Evolutionary conservation across 2,329 filamentous ascomycete species (phyloP), one percentile per base, ranked within the genome.

Genomic region (Curvularia spicifera): DNA sequence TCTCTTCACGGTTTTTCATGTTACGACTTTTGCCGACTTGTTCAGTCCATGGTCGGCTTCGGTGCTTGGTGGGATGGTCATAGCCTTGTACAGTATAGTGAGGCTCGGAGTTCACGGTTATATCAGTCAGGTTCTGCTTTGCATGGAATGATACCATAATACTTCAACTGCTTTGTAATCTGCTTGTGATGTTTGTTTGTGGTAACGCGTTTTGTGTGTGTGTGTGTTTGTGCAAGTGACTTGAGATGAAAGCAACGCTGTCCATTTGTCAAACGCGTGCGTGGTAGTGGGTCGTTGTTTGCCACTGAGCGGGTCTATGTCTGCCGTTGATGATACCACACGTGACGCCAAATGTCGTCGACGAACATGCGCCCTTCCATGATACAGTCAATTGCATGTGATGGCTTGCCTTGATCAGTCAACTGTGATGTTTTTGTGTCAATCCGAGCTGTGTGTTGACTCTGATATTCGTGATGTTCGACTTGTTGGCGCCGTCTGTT

Each of bases 41-140:
- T 63, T 64, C 60, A 67, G 61, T 76, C 68, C 85, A 87, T 69
- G 89, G 84, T 42, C 81, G 91, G 56, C 82, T 87, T 60, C 91
- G 91, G 72, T 71, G 70, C 70, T 71, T 64, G 64, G 67, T 67
- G 67, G 71, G 68, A 71, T 71, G 68, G 69, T 72, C 65, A 73
- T 61, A 59, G 69, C 68, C 71, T 70, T 72, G 69, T 71, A 72
- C 65, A 65, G 66, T 67, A 73, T 29, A 57, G 22, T 42, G 31
- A 53, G 71, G 71, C 71, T 71, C 65, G 71, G 71, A 73, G 71
- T 73, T 73, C 39, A 72, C 68, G 71, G 69, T 71, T 62, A 71
- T 61, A 68, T 67, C 66, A 68, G 62, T 70, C 53, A 49, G 62
- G 61, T 60, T 62, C 60, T 70, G 66, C 60, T 69, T 71, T 67